Percentiles rank a stretch among this genome's conserved stretches.
Evolutionary conservation across 2,329 filamentous ascomycete species (phyloP).

Genomic region (Colletotrichum tabaci): DNA sequence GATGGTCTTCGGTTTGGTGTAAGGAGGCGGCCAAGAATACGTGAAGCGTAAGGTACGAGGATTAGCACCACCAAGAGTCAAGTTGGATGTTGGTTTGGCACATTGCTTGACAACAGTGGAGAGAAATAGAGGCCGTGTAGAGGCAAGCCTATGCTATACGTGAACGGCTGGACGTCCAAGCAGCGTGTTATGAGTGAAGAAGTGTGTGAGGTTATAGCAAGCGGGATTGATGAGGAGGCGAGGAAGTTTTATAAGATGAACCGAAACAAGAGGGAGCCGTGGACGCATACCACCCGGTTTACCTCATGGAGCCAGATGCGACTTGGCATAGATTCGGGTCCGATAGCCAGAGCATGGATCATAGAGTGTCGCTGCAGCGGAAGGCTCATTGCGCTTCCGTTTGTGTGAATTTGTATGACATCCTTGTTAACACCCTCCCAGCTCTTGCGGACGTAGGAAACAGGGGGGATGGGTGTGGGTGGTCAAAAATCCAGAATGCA

Average conservation of each 20-base stretch:
- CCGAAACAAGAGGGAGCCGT: conserved; percentile 27
- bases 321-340: conserved; percentile 38
- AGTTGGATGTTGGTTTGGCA: background rate
- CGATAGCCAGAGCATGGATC: conserved; percentile 39
- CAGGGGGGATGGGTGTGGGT: conserved; percentile 31
- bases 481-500: conserved; percentile 23
- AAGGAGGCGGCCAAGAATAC: background rate
- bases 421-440: conserved; percentile 37
- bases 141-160: background rate
- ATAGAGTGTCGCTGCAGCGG: conserved; percentile 37
- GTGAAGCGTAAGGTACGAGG: conserved; percentile 2
- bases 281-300: conserved; percentile 19
- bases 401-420: conserved; percentile 30
- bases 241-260: conserved; percentile 38
- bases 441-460: conserved; percentile 37
- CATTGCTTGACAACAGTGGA: conserved; percentile 27
- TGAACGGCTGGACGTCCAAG: conserved; percentile 1
- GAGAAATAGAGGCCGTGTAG: background rate
- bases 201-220: background rate
- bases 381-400: conserved; percentile 35
- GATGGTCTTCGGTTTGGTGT: background rate
- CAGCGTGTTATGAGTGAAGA: conserved; percentile 12
- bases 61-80: conserved; percentile 25
- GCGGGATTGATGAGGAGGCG: conserved; percentile 20
- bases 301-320: conserved; percentile 12